Percentiles rank a stretch among this genome's conserved stretches.
These are phyloP conservation scores for Fusarium albosuccineum DNA, from an alignment of 2,329 filamentous ascomycete species.

Conservation along the genomic window DNA sequence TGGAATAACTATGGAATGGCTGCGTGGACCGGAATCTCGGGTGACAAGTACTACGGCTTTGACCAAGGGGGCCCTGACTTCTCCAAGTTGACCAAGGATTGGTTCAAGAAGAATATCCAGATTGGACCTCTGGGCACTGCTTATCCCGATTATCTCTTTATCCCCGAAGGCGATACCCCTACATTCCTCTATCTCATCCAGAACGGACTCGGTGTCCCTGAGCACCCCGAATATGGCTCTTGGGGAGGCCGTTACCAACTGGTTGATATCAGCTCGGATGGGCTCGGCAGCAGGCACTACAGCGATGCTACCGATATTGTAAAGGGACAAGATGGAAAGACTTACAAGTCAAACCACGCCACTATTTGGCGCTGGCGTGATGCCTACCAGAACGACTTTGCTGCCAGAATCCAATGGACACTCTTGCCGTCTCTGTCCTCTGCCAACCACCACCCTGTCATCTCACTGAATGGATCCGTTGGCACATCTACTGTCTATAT, in stretches of 20 bases:
- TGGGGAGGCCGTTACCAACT: constrained; percentile 63
- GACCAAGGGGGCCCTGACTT: constrained; percentile 55
- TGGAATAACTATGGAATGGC: constrained; percentile 68
- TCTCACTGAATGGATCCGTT: constrained; percentile 55
- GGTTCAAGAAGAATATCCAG: constrained; percentile 67
- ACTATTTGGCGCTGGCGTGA: constrained; percentile 59
- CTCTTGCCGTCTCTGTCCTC: constrained; percentile 45
- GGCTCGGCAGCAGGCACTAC: constrained; percentile 43
- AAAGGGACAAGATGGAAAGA: constrained; percentile 45
- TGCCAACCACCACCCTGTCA: constrained; percentile 61
- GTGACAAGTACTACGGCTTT: constrained; percentile 50
- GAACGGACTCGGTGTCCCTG: constrained; percentile 55
- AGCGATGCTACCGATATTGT: constrained; percentile 48
- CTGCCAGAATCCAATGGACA: constrained; percentile 57
- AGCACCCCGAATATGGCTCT: constrained; percentile 61
- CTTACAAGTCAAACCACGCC: constrained; percentile 47
- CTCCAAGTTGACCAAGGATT: constrained; percentile 61
- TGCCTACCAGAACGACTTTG: constrained; percentile 58
- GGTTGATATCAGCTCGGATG: constrained; percentile 46
- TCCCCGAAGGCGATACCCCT: constrained; percentile 67
- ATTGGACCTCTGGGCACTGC: constrained; percentile 58
- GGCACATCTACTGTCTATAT: constrained; percentile 54
- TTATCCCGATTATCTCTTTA: constrained; percentile 63
- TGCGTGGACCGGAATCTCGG: constrained; percentile 68
- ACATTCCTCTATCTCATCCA: constrained; percentile 59